A percentile compares a stretch with the other conserved stretches of the same genome.
These are phyloP conservation scores for Sorghum bicolor DNA, from an alignment of 176 grass and related monocot genomes.

Conservation along the genomic window Sorghum_bicolor_NCBIv3 NC_012876.2:57918501-57919000, in stretches of 20 bases:
- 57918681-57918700: conserved; percentile 88
- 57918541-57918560: no score
- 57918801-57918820: not conserved
- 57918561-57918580: no score
- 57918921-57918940: conserved; percentile 66
- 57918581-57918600: no score
- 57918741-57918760: conserved; percentile 93
- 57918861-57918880: conserved; percentile 86
- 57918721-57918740: conserved; percentile 69
- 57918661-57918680: conserved; percentile 40
- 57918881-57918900: conserved; percentile 74
- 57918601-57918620: no score
- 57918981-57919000: conserved; percentile 13
- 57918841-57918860: not conserved
- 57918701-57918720: conserved; percentile 70
- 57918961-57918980: conserved; percentile 8
- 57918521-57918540: no score
- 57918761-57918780: conserved; percentile 70
- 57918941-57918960: conserved; percentile 79
- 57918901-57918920: conserved; percentile 84
- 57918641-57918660: no score
- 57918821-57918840: not conserved
- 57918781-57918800: conserved; percentile 29
- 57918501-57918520: not conserved
- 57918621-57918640: no score